These are phyloP conservation scores for Arthroderma uncinatum DNA, from an alignment of 2,329 filamentous ascomycete genomes.

Conservation along the genomic window DNA sequence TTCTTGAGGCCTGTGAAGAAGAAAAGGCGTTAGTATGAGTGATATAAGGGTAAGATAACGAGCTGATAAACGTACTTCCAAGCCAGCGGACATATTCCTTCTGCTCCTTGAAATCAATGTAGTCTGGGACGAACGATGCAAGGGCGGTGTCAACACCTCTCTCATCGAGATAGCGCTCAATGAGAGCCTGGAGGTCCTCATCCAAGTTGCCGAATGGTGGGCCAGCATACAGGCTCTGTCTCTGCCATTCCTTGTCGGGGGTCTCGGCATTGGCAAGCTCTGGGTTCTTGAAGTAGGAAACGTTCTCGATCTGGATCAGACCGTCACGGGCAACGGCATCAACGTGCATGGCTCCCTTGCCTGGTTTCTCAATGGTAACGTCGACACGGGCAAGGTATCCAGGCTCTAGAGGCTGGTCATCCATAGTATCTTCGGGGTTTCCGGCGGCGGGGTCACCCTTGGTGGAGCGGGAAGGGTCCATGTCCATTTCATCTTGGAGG, in stretches of 20 bases:
- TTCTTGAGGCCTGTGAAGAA: slow-evolving; percentile 57
- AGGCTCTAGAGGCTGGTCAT: slow-evolving; percentile 39
- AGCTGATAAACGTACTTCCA: slow-evolving; percentile 42
- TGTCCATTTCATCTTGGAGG: slow-evolving; percentile 45
- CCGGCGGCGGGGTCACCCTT: slow-evolving; percentile 48
- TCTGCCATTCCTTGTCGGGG: slow-evolving; percentile 64
- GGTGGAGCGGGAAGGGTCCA: slow-evolving; percentile 45
- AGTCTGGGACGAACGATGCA: slow-evolving; percentile 85
- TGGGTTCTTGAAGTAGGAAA: slow-evolving; percentile 73
- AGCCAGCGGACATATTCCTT: slow-evolving; percentile 91
- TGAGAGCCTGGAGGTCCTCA: slow-evolving; percentile 82
- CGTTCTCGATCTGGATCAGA: slow-evolving; percentile 74
- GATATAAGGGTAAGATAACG: background rate
- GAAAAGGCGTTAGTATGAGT: slow-evolving; percentile 1
- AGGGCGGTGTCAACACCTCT: slow-evolving; percentile 78
- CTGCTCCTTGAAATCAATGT: slow-evolving; percentile 98
- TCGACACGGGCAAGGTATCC: slow-evolving; percentile 72
- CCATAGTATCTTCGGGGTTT: slow-evolving; percentile 47
- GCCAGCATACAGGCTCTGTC: slow-evolving; percentile 72
- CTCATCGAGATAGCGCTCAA: slow-evolving; percentile 92
- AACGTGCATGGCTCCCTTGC: slow-evolving; percentile 74
- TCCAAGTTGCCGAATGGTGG: slow-evolving; percentile 90
- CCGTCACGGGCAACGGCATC: slow-evolving; percentile 81
- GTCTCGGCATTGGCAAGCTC: slow-evolving; percentile 64
- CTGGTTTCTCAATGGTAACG: slow-evolving; percentile 78